Conservation (phyloP, 2,329 filamentous ascomycete genomes). For the Pseudocercospora musae region DNA sequence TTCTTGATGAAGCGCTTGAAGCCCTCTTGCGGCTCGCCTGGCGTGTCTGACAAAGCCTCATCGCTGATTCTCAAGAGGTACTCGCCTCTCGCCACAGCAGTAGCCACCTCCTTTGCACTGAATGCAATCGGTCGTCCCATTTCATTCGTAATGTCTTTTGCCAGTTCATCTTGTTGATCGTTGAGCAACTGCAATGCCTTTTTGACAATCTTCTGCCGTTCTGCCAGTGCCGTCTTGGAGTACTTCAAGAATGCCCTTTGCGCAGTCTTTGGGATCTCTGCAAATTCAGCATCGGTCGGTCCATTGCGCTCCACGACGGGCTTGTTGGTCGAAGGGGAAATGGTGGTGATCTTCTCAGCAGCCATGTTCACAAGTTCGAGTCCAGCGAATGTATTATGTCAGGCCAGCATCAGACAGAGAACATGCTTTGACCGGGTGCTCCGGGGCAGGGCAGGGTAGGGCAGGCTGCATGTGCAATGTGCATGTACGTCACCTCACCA, state of each 20-base stretch:
- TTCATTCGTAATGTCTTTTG: conserved; percentile 81
- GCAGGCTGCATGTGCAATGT: no score
- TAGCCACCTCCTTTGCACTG: conserved; percentile 76
- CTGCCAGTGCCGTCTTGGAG: conserved; percentile 68
- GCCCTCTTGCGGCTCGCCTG: conserved; percentile 78
- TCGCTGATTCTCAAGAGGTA: conserved; percentile 82
- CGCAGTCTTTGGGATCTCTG: conserved; percentile 67
- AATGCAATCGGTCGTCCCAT: conserved; percentile 94
- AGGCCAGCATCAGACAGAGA: no score
- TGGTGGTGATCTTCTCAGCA: conserved; percentile 64
- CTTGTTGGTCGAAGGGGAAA: conserved; percentile 87
- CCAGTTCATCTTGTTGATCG: conserved; percentile 73
- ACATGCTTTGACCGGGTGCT: no score
- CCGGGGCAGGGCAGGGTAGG: no score
- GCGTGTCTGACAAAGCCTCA: conserved; percentile 73
- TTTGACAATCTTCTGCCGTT: conserved; percentile 76
- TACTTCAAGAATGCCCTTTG: conserved; percentile 73
- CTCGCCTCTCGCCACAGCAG: conserved; percentile 78
- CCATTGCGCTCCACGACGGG: conserved; percentile 76
- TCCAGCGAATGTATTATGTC: neutral
- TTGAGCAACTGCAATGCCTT: conserved; percentile 71
- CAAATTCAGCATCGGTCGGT: conserved; percentile 66
- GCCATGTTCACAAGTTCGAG: conserved; percentile 42
- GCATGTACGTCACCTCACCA: neutral
- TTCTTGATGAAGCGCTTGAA: conserved; percentile 91